Percentiles rank a stretch among this genome's conserved stretches.
These are phyloP conservation scores for Aspergillus sp. DNA, from an alignment of 2,329 filamentous ascomycete genomes.

Conservation along the genomic window DNA sequence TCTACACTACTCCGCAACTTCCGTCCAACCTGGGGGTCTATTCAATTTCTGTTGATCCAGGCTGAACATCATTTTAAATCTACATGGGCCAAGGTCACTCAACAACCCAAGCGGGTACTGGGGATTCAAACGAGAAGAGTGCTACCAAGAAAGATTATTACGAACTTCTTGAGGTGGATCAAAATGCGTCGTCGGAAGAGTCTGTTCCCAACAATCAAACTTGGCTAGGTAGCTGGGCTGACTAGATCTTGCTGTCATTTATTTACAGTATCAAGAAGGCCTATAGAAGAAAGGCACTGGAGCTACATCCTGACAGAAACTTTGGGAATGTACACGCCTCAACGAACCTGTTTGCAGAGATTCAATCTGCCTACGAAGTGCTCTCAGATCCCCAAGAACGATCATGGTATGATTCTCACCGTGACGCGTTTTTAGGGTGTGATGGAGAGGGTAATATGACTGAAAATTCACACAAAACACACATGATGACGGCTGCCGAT, in stretches of 20 bases:
- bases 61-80: neutral
- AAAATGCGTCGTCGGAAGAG: slow-evolving; percentile 77
- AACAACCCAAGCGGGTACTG: slow-evolving; percentile 26
- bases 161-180: slow-evolving; percentile 73
- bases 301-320: slow-evolving; percentile 94
- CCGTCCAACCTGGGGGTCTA: neutral
- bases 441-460: slow-evolving; percentile 49
- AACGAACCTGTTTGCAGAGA: slow-evolving; percentile 82
- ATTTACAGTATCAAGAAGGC: slow-evolving; percentile 78
- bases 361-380: slow-evolving; percentile 93
- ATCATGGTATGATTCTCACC: slow-evolving; percentile 96
- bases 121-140: slow-evolving; percentile 19
- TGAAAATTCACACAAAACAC: slow-evolving; percentile 66
- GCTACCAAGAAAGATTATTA: slow-evolving; percentile 56
- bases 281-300: slow-evolving; percentile 85
- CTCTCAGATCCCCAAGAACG: slow-evolving; percentile 93
- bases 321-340: slow-evolving; percentile 79
- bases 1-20: neutral
- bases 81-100: slow-evolving; percentile 48
- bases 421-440: slow-evolving; percentile 75
- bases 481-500: slow-evolving; percentile 77
- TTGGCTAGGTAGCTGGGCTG: neutral
- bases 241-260: slow-evolving; percentile 2
- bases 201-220: slow-evolving; percentile 43
- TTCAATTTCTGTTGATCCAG: neutral